Evolutionary conservation across 805 yeast genomes (phyloP).

Genomic region (Hanseniaspora lachancei): DNA sequence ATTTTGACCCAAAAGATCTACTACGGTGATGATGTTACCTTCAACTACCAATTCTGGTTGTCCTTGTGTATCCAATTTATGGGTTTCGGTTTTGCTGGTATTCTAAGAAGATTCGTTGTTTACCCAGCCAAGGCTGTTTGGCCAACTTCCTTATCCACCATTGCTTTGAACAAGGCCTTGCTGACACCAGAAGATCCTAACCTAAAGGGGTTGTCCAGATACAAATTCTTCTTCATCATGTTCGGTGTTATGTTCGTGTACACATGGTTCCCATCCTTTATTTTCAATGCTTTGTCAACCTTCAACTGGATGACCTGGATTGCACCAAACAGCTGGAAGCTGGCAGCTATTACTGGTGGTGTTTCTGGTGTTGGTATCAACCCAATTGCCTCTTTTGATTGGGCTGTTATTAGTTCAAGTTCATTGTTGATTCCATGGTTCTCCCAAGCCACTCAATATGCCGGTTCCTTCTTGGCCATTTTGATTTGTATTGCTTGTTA

Average conservation of each 20-base stretch:
- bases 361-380: conserved; percentile 38
- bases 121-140: conserved; percentile 50
- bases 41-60: conserved; percentile 39
- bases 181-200: conserved; percentile 28
- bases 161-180: conserved; percentile 44
- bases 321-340: conserved; percentile 33
- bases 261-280: conserved; percentile 56
- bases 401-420: conserved; percentile 31
- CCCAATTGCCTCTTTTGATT: conserved; percentile 43
- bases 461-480: conserved; percentile 28
- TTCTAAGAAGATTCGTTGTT: conserved; percentile 44
- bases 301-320: conserved; percentile 37
- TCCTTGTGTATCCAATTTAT: conserved; percentile 47
- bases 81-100: conserved; percentile 56
- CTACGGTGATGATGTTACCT: conserved; percentile 25
- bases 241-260: conserved; percentile 38
- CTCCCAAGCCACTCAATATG: conserved; percentile 24
- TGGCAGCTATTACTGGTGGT: conserved; percentile 44
- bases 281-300: conserved; percentile 46
- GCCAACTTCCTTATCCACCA: conserved; percentile 49
- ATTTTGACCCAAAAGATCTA: conserved; percentile 27
- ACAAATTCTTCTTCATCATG: conserved; percentile 35
- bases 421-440: conserved; percentile 36
- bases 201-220: conserved; percentile 29
- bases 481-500: conserved; percentile 28